These are phyloP conservation scores for Pyracantha coccinea DNA, from an alignment of 331 rosid genomes.

Conservation along the genomic window DNA sequence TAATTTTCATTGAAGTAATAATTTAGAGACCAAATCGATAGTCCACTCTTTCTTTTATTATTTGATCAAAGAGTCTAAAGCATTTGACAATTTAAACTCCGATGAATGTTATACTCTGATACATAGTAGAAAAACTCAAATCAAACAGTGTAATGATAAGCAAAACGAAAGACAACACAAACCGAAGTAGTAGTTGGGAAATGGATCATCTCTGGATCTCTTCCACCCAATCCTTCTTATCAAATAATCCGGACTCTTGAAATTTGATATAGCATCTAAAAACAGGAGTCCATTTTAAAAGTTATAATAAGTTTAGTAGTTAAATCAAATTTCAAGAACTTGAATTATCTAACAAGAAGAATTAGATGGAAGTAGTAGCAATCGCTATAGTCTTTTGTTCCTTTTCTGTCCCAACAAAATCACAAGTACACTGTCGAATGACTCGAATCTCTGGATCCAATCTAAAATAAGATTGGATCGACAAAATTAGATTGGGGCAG, in stretches of 20 bases:
- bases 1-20: accelerated
- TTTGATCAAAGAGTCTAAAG: neutral
- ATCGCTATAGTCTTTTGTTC: neutral
- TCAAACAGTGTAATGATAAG: neutral
- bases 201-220: no score
- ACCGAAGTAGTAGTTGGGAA: neutral
- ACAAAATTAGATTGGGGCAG: neutral
- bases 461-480: neutral
- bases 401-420: neutral
- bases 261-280: no score
- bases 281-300: no score
- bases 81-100: no score
- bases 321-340: no score
- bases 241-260: no score
- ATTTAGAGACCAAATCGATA: no score
- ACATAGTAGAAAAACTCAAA: neutral
- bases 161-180: neutral
- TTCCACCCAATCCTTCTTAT: no score
- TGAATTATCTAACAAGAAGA: no score
- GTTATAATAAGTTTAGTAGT: no score
- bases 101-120: neutral
- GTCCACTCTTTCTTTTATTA: neutral
- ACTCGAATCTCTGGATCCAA: neutral
- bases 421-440: neutral
- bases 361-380: no score